Percentiles rank a stretch among this genome's conserved stretches.
These are phyloP conservation scores for Penicillium glabrum DNA, from an alignment of 2,329 filamentous ascomycete species.

Conservation along the genomic window DNA sequence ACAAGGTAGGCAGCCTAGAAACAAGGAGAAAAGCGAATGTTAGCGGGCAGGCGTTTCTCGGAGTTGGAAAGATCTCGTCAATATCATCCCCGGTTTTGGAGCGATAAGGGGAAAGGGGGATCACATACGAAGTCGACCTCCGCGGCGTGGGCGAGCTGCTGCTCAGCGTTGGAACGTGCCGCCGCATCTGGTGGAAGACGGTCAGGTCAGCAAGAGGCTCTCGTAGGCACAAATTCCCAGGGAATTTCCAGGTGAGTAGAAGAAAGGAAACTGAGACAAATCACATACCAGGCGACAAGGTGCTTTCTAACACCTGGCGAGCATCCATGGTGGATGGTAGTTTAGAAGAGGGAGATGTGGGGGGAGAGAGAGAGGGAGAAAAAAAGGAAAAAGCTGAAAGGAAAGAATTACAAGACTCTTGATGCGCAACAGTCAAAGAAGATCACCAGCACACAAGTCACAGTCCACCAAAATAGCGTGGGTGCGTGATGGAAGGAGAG, in stretches of 20 bases:
- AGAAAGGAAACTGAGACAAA: too few species aligned
- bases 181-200: conserved; percentile 68
- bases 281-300: conserved; percentile 82
- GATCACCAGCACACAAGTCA: conserved; percentile 15
- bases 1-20: conserved; percentile 83
- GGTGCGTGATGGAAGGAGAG: conserved; percentile 23
- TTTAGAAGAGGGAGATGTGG: conserved; percentile 21
- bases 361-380: conserved; percentile 14
- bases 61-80: neutral
- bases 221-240: neutral
- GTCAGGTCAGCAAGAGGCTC: conserved; percentile 23
- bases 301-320: conserved; percentile 96
- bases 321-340: conserved; percentile 75
- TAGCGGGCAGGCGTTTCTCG: neutral
- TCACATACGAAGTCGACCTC: conserved; percentile 88
- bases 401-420: conserved; percentile 18
- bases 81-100: conserved; percentile 15
- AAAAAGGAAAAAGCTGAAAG: conserved; percentile 21
- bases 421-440: conserved; percentile 12
- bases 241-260: neutral
- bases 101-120: conserved; percentile 31
- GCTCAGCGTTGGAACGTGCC: conserved; percentile 86
- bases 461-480: conserved; percentile 21
- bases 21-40: conserved; percentile 15
- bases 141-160: conserved; percentile 88